A percentile compares a stretch with the other conserved stretches of the same genome.
These are phyloP conservation scores for Apiosordaria backusii DNA, from an alignment of 495 filamentous ascomycete species.

Conservation along the genomic window DNA sequence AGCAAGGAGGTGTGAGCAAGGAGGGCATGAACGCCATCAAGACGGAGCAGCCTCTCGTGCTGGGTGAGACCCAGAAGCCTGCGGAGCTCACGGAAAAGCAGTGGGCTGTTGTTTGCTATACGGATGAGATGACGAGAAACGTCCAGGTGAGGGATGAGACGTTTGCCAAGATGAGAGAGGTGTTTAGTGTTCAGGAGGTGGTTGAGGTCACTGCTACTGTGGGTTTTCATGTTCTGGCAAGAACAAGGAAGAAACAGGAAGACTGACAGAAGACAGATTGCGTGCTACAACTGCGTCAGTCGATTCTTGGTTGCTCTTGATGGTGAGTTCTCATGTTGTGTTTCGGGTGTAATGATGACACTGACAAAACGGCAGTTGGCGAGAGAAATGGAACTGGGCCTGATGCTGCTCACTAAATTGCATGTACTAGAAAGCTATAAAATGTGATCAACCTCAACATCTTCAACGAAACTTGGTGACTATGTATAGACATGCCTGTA, in stretches of 20 bases:
- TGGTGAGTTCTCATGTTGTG: constrained; percentile 46
- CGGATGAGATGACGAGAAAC: constrained; percentile 71
- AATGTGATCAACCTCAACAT: too few species aligned
- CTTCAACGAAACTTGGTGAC: too few species aligned
- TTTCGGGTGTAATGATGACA: constrained; percentile 6
- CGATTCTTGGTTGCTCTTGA: constrained; percentile 80
- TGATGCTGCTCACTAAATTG: constrained; percentile 30
- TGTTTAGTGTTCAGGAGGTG: constrained; percentile 64
- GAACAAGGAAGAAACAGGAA: background rate
- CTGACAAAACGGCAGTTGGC: constrained; percentile 38
- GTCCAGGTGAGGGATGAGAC: constrained; percentile 60
- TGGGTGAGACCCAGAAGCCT: constrained; percentile 8
- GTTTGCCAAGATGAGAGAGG: constrained; percentile 55
- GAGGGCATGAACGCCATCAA: constrained; percentile 45
- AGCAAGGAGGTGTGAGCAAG: constrained; percentile 44
- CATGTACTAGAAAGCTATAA: too few species aligned
- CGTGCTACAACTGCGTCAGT: constrained; percentile 85
- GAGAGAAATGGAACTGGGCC: constrained; percentile 47
- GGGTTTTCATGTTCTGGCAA: constrained; percentile 20
- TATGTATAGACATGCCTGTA: background rate
- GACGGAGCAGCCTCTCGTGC: constrained; percentile 12
- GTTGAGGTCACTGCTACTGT: constrained; percentile 77
- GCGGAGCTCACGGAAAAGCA: constrained; percentile 52
- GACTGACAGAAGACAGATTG: constrained; percentile 37
- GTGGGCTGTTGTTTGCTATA: constrained; percentile 62